Base-by-base conservation (phyloP, 352 stramenopile genomes). In the Phytophthora tubulina region DNA sequence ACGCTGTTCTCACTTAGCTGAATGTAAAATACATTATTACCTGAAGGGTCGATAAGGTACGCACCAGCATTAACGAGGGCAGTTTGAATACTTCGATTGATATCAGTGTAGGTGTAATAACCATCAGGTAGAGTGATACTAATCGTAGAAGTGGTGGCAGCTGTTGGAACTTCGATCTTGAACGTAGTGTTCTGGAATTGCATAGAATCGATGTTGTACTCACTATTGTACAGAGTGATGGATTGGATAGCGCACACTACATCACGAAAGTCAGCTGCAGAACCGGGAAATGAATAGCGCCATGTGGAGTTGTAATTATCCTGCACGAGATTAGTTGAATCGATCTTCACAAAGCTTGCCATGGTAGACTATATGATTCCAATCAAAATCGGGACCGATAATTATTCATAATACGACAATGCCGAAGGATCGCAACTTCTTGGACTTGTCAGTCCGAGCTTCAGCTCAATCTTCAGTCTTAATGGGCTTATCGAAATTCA, bases 11-110 rank as follows among this genome's bases (percentile, higher is more conserved):
- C 50, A 3, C 1, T 33, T 9, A 73, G 0, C 33, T 73, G 17
- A 11, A 73, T 15, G 30, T 58, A 67, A n/a, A 68, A 68, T 7
- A 68, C 39, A 8, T 69, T n/a, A n/a, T n/a, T n/a, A n/a, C n/a
- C n/a, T n/a, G n/a, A n/a, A n/a, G n/a, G n/a, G n/a, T n/a, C n/a
- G n/a, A n/a, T n/a, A n/a, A n/a, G n/a, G n/a, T n/a, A n/a, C n/a
- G n/a, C n/a, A n/a, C n/a, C n/a, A n/a, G n/a, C n/a, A n/a, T n/a
- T n/a, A n/a, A n/a, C n/a, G n/a, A n/a, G n/a, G n/a, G n/a, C n/a
- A n/a, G n/a, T n/a, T n/a, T n/a, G n/a, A n/a, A n/a, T n/a, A n/a
- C n/a, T n/a, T n/a, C n/a, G n/a, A n/a, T n/a, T n/a, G 4, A 63
- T 63, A 44, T 69, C 42, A n/a, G 11, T 4, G n/a, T 62, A 69